phyloP scores from a whole-genome alignment of 1,139 yeast genomes.

The Sugiyamaella sp. region DNA sequence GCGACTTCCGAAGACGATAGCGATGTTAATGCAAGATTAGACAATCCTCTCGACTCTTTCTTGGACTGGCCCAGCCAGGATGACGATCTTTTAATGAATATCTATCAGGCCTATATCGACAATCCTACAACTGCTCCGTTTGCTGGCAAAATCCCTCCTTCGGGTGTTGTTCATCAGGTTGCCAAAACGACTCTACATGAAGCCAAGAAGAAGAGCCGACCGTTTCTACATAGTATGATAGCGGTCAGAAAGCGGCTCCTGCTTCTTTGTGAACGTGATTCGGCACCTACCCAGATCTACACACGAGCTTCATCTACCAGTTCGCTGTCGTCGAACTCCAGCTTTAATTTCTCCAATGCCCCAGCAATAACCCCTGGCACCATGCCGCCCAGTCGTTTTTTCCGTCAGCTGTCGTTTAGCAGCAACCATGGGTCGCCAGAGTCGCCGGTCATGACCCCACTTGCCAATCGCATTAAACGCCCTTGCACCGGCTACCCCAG shows the following conservation, averaged over 20 bases:
- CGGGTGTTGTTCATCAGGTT: constrained; percentile 43
- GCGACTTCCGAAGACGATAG: constrained; percentile 38
- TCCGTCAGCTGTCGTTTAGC: constrained; percentile 20
- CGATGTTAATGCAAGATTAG: constrained; percentile 23
- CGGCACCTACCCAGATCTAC: constrained; percentile 18
- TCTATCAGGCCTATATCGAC: constrained; percentile 36
- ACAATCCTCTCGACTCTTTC: constrained; percentile 27
- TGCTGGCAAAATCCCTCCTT: constrained; percentile 43
- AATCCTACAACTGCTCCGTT: constrained; percentile 44
- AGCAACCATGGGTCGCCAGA: constrained; percentile 9
- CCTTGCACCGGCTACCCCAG: neutral
- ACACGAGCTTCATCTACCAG: constrained; percentile 18
- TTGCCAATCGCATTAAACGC: constrained; percentile 18
- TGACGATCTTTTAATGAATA: constrained; percentile 36
- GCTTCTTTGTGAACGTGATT: constrained; percentile 32
- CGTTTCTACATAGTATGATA: constrained; percentile 40
- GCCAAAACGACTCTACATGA: constrained; percentile 39
- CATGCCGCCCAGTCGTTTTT: constrained; percentile 9
- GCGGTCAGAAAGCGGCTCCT: constrained; percentile 41
- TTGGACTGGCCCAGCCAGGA: constrained; percentile 39
- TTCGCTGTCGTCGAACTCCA: constrained; percentile 19
- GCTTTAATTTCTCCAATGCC: constrained; percentile 8
- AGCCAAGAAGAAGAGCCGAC: constrained; percentile 35
- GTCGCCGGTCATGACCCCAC: constrained; percentile 17
- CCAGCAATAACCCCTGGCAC: constrained; percentile 10